Base-by-base conservation (phyloP, 495 filamentous ascomycete species). In the Mytilinidion resinicola region DNA sequence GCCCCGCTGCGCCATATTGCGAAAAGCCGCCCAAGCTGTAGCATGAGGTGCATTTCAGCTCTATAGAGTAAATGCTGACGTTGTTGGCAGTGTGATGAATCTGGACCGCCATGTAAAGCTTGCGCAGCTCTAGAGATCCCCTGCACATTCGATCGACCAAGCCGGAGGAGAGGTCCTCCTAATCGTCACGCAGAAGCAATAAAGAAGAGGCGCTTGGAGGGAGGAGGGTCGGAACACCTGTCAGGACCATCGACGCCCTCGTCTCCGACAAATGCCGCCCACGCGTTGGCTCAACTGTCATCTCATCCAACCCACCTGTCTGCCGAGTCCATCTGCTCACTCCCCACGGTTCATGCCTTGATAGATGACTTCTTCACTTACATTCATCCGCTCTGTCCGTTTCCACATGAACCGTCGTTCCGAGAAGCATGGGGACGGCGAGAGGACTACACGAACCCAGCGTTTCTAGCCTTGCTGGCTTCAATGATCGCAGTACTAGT, bases 321-420 rank as follows among this genome's bases (percentile, higher is more conserved):
- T 7, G 85, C 84, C 41, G 90, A 96, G 69, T 75, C 82, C 0
- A 95, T 96, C 46, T 90, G 88, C 57, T 81, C 88, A 0, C 69
- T 84, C 63, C 71, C 80, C 34, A 80, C 86, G 0, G 72, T 95
- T 43, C 75, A 83, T 44, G 73, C 83, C 3, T 77, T 95, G 6
- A 76, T 96, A 11, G 87, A 92, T 68, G 90, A 96, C 73, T 95
- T 88, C 73, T 95, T 95, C 67, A 90, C 84, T 8, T 92, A 90
- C 68, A 90, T 95, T 53, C 87, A 96, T 66, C 90, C 90, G 1
- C 75, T 96, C n/a, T 78, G 84, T 35, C 90, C 90, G 0, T 81
- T 96, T 49, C 90, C 90, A 0, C 90, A 96, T 69, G 88, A 95
- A 60, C 87, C 86, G 0, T 84, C 85, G n/a, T 95, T 95, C 62